Evolutionary conservation across 768 basidiomycete species (phyloP), one percentile per base, ranked within the genome.

Genomic region (Leccinum imitatum): DNA sequence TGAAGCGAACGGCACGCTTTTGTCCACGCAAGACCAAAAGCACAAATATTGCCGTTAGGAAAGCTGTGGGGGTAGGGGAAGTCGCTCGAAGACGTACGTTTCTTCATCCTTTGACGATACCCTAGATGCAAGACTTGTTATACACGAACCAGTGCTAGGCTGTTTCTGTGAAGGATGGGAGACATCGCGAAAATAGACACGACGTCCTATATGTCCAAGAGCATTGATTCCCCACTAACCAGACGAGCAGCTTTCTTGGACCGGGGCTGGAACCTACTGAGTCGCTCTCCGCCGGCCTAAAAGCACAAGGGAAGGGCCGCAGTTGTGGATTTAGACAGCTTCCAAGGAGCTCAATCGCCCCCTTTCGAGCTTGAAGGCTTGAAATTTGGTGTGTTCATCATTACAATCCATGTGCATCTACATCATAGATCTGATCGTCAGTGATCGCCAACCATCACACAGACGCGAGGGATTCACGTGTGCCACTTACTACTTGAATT

Each of bases 341-440:
- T 33, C 14, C 17, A 4, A 41, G 9, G 41, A 41, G 21, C 17
- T 35, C 3, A 23, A 17, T 5, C 10, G 4, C 25, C 10, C 10
- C 27, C 37, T 27, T 21, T 50, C 15, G 7, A 41, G n/a, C 19
- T 30, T 15, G 25, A 35, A 33, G 14, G 46, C 8, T 47, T 47
- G 21, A 23, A 21, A 13, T 15, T 37, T 25, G 27, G 14, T 53
- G 9, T 2, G 30, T 48, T 15, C n/a, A 33, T 17, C 21, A 15
- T 47, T 41, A 19, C 21, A 25, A 21, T 53, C 35, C 35, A 47
- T 15, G 27, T 25, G 51, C 41, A 31, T 17, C 46, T 33, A 5
- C 21, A 44, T 39, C 50, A 13, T 31, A 27, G 35, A 54, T 54
- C 25, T 39, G n/a, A 55, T 64, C 33, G 14, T 58, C 21, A 64